phyloP scores from a whole-genome alignment of 352 stramenopile genomes.

The Pythium aquatile region DNA sequence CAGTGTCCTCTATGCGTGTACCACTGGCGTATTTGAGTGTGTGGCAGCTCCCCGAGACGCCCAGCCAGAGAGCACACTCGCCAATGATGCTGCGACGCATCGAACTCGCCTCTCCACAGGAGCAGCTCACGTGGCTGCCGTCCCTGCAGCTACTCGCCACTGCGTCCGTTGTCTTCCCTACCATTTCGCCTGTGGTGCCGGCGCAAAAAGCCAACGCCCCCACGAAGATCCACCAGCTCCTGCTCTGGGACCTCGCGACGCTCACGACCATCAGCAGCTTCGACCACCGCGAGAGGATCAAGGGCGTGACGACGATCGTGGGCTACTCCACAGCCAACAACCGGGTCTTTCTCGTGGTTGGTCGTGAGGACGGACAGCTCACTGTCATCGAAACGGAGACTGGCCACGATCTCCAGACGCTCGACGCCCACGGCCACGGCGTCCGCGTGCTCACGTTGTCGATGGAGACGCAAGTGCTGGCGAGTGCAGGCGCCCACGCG shows the following conservation, averaged over 20 bases:
- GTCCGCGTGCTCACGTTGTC: slow-evolving; percentile 56
- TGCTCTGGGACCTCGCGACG: slow-evolving; percentile 49
- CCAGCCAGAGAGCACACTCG: slow-evolving; percentile 21
- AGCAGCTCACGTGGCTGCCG: slow-evolving; percentile 57
- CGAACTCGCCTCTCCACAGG: slow-evolving; percentile 48
- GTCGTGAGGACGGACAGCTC: slow-evolving; percentile 55
- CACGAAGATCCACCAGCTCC: slow-evolving; percentile 55
- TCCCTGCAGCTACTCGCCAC: slow-evolving; percentile 50
- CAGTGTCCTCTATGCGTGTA: slow-evolving; percentile 54
- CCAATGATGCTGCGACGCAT: slow-evolving; percentile 67
- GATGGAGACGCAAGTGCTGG: slow-evolving; percentile 44
- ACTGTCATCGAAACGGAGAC: slow-evolving; percentile 54
- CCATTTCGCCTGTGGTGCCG: slow-evolving; percentile 31
- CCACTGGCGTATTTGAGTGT: slow-evolving; percentile 51
- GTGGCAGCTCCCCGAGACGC: slow-evolving; percentile 50
- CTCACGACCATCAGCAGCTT: slow-evolving; percentile 22
- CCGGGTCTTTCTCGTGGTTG: slow-evolving; percentile 48
- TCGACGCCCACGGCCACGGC: slow-evolving; percentile 58
- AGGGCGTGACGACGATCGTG: slow-evolving; percentile 46
- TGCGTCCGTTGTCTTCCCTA: slow-evolving; percentile 48
- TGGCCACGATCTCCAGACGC: slow-evolving; percentile 38
- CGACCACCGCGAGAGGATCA: slow-evolving; percentile 41
- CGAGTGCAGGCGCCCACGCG: slow-evolving; percentile 55
- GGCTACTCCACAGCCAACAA: slow-evolving; percentile 47
- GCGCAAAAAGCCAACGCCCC: slow-evolving; percentile 14